A percentile compares a stretch with the other conserved stretches of the same genome.
Evolutionary conservation across 768 basidiomycete species (phyloP).

Genomic region (Tylopilus balloui): DNA sequence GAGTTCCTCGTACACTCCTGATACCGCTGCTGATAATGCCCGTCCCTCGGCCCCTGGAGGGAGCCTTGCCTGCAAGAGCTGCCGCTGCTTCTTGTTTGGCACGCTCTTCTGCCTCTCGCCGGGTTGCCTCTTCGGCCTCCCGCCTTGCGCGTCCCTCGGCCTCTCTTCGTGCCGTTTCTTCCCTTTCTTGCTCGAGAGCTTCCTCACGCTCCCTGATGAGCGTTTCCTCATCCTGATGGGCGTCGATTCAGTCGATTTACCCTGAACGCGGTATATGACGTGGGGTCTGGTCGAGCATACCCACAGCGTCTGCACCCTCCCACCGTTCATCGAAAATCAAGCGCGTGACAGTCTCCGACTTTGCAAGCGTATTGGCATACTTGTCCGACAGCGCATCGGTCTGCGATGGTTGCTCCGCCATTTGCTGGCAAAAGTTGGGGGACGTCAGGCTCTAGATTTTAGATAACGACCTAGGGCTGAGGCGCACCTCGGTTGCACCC

Average conservation of each 20-base stretch:
- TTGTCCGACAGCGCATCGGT: conserved; percentile 72
- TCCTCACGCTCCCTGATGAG: conserved; percentile 43
- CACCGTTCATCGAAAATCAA: conserved; percentile 75
- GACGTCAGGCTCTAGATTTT: neutral
- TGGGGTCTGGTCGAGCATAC: conserved; percentile 18
- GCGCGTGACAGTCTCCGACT: conserved; percentile 63
- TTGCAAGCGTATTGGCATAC: conserved; percentile 65
- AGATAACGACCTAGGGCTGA: neutral
- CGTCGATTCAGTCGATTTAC: neutral
- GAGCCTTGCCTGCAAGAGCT: conserved; percentile 30
- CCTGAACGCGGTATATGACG: neutral
- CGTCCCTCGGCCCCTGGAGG: conserved; percentile 42
- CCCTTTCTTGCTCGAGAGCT: conserved; percentile 35
- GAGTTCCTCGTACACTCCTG: conserved; percentile 68
- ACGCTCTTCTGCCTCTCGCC: conserved; percentile 45
- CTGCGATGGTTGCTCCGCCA: conserved; percentile 62
- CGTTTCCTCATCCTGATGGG: conserved; percentile 52
- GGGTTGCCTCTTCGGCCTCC: conserved; percentile 33
- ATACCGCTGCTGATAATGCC: conserved; percentile 50
- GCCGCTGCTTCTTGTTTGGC: conserved; percentile 44
- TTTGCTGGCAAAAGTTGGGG: conserved; percentile 40
- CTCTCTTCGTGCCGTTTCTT: conserved; percentile 37
- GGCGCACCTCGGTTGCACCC: conserved; percentile 64
- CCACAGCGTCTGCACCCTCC: conserved; percentile 68
- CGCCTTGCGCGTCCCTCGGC: conserved; percentile 33